phyloP scores from a whole-genome alignment of 1,139 yeast species.

The Lizanozyma gosingica region DNA sequence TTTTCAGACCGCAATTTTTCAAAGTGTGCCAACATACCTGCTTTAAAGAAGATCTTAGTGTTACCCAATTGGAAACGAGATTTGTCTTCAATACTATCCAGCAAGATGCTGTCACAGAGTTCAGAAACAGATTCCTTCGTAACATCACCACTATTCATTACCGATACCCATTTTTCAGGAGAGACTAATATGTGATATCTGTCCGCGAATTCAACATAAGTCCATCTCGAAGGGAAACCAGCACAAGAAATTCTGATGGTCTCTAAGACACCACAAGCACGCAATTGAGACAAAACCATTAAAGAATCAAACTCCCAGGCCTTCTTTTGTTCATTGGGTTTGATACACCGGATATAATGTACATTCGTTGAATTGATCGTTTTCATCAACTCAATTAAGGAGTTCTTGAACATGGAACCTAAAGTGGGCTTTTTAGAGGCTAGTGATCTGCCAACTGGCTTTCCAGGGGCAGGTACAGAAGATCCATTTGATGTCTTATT shows the following conservation, averaged over 20 bases:
- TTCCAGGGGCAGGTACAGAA: constrained; percentile 7
- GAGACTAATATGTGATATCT: constrained; percentile 79
- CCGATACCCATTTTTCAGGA: constrained; percentile 59
- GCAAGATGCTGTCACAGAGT: constrained; percentile 62
- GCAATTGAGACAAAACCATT: constrained; percentile 88
- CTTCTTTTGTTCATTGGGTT: constrained; percentile 87
- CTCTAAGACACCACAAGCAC: constrained; percentile 98
- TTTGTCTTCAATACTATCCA: constrained; percentile 51
- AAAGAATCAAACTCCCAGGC: constrained; percentile 96
- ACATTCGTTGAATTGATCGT: constrained; percentile 92
- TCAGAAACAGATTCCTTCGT: constrained; percentile 51
- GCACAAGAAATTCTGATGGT: constrained; percentile 96
- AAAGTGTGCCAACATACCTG: constrained; percentile 89
- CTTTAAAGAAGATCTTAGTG: constrained; percentile 90
- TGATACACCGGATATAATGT: constrained; percentile 94
- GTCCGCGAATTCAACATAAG: constrained; percentile 87
- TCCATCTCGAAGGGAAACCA: constrained; percentile 96
- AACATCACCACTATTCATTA: constrained; percentile 42
- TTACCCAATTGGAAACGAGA: constrained; percentile 77
- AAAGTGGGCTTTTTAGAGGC: constrained; percentile 81
- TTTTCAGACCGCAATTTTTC: constrained; percentile 81
- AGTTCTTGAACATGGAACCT: constrained; percentile 89
- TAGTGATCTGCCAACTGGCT: constrained; percentile 20
- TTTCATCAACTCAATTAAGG: constrained; percentile 85
- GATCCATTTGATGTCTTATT: neutral